Evolutionary conservation across 2,329 filamentous ascomycete species (phyloP), one percentile per base, ranked within the genome.

Genomic region (Daldinia sp.): DNA sequence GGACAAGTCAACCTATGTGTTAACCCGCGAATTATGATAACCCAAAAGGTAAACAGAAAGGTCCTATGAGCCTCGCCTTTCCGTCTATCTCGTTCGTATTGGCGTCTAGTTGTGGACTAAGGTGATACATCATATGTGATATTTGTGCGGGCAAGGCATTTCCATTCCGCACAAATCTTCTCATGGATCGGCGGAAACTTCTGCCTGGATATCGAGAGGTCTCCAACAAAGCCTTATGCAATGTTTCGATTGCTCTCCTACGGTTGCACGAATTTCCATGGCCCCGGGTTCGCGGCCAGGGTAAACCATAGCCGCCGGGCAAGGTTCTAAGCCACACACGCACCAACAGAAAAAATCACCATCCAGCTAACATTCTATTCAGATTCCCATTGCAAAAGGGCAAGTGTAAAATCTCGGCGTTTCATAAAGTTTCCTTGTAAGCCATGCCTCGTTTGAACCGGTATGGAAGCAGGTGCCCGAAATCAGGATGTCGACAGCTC

Each of bases 71-170:
- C 29, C 29, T 30, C 29, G n/a, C 30, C 13, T 34, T n/a, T n/a
- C n/a, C n/a, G n/a, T 9, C 5, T 9, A 9, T 39, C 35, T 9
- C 37, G 37, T 41, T 41, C 13, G 37, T 19, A 11, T 10, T 3
- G 17, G 37, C 9, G 19, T 9, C 13, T 29, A 15, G 10, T 3
- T 25, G 11, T 23, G 27, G 3, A 8, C 11, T 27, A 7, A 32
- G 6, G n/a, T 47, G 23, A 47, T 13, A 48, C 13, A 9, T 48
- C 9, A 48, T 10, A 32, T 29, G 27, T 48, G 21, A 48, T 48
- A 48, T 48, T 25, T 9, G 34, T 30, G 17, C 35, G 55, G 59
- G 49, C 15, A 52, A 58, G 55, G 57, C 49, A 50, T 23, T 58
- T 51, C n/a, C n/a, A n/a, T n/a, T 55, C 15, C 9, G 27, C 21